These are phyloP conservation scores for Syzygium aromaticum DNA, from an alignment of 345 rosid genomes.

Conservation along the genomic window DNA sequence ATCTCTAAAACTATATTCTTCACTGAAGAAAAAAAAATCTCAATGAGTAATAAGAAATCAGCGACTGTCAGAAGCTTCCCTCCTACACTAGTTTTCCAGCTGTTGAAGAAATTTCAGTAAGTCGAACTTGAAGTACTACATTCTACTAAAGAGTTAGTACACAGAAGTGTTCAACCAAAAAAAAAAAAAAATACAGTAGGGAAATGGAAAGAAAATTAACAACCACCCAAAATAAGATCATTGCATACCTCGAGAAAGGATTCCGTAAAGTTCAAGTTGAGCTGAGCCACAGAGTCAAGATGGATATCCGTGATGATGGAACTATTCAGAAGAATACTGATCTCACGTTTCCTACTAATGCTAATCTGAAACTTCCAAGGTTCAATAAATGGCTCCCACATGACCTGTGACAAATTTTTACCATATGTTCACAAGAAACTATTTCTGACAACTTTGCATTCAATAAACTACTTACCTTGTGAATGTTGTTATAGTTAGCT, in stretches of 20 bases:
- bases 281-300: slow-evolving; percentile 54
- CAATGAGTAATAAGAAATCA: not conserved
- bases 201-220: not conserved
- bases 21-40: not conserved
- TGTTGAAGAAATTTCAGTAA: not conserved
- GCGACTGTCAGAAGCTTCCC: not conserved
- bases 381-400: slow-evolving; percentile 90
- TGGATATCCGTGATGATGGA: slow-evolving; percentile 46
- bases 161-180: too few species aligned
- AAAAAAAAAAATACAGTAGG: too few species aligned
- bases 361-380: slow-evolving; percentile 71
- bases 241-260: slow-evolving; percentile 67
- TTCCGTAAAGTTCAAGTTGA: slow-evolving; percentile 74
- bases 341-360: slow-evolving; percentile 37
- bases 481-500: slow-evolving; percentile 76
- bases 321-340: slow-evolving; percentile 41
- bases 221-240: not conserved
- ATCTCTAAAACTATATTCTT: not conserved
- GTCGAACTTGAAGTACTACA: not conserved
- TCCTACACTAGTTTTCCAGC: not conserved
- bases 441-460: not conserved
- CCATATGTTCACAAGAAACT: not conserved
- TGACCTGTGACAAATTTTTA: slow-evolving; percentile 34
- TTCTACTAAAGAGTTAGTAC: not conserved
- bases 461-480: slow-evolving; percentile 43